Conservation (phyloP, 805 yeast species). For the Candida palmyrensis region DNA sequence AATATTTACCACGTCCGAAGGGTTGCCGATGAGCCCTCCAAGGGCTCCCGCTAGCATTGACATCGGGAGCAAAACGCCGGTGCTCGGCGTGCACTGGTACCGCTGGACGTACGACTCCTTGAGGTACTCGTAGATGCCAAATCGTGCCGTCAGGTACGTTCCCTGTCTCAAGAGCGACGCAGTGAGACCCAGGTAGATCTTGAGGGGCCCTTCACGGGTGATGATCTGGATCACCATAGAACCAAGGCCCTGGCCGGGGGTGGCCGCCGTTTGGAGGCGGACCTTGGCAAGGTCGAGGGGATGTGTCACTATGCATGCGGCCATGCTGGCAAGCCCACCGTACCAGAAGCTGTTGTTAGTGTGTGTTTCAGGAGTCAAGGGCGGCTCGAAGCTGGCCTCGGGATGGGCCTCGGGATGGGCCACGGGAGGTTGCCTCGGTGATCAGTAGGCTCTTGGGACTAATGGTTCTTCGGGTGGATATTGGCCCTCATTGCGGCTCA, state of each 20-base stretch:
- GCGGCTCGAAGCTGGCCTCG: too few species aligned
- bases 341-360: slow-evolving; percentile 46
- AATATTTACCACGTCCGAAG: slow-evolving; percentile 81
- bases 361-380: background rate
- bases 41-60: slow-evolving; percentile 83
- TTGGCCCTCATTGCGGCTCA: too few species aligned
- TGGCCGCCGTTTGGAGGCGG: slow-evolving; percentile 71
- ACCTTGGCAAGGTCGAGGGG: slow-evolving; percentile 87
- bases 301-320: slow-evolving; percentile 66
- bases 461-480: too few species aligned
- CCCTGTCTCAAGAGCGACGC: slow-evolving; percentile 84
- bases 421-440: too few species aligned
- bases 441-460: too few species aligned
- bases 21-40: slow-evolving; percentile 86
- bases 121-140: slow-evolving; percentile 77
- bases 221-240: slow-evolving; percentile 58
- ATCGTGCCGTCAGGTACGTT: slow-evolving; percentile 80
- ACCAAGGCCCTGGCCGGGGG: slow-evolving; percentile 58
- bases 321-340: slow-evolving; percentile 66
- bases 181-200: slow-evolving; percentile 75
- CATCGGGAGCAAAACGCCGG: slow-evolving; percentile 59
- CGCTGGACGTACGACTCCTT: slow-evolving; percentile 48
- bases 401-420: too few species aligned
- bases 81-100: slow-evolving; percentile 44
- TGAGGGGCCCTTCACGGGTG: slow-evolving; percentile 58